Conservation (phyloP, 805 yeast species). For the Starmerella sp. region DNA sequence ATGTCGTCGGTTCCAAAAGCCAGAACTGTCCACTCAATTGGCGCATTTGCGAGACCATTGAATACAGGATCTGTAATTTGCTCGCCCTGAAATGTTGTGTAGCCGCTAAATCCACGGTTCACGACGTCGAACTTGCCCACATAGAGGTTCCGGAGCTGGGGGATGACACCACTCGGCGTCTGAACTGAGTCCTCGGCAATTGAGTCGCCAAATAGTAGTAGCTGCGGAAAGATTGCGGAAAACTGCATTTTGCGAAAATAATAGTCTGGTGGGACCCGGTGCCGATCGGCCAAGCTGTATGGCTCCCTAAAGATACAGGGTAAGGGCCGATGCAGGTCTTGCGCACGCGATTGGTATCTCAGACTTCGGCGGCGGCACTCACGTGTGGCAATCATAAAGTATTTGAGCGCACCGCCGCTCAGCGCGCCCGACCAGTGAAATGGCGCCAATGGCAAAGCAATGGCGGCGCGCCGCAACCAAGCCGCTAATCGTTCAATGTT, state of each 20-base stretch:
- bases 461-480: no score
- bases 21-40: constrained; percentile 36
- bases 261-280: background rate
- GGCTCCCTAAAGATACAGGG: background rate
- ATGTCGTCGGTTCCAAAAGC: constrained; percentile 81
- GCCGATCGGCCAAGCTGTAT: no score
- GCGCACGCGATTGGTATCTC: background rate
- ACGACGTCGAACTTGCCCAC: constrained; percentile 54
- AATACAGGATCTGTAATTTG: constrained; percentile 39
- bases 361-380: background rate
- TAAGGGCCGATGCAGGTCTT: background rate
- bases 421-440: no score
- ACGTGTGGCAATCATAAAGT: background rate
- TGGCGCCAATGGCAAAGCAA: no score
- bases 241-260: background rate
- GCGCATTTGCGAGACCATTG: constrained; percentile 31
- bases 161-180: constrained; percentile 35
- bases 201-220: constrained; percentile 61
- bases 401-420: no score
- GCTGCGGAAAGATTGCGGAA: constrained; percentile 22
- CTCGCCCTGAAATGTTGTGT: constrained; percentile 45
- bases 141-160: constrained; percentile 39
- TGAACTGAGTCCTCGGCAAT: constrained; percentile 48
- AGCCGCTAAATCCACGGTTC: constrained; percentile 70
- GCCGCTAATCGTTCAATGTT: no score